Evolutionary conservation across 2,329 filamentous ascomycete species (phyloP), one percentile per base, ranked within the genome.

Genomic region (Cercospora janseana): DNA sequence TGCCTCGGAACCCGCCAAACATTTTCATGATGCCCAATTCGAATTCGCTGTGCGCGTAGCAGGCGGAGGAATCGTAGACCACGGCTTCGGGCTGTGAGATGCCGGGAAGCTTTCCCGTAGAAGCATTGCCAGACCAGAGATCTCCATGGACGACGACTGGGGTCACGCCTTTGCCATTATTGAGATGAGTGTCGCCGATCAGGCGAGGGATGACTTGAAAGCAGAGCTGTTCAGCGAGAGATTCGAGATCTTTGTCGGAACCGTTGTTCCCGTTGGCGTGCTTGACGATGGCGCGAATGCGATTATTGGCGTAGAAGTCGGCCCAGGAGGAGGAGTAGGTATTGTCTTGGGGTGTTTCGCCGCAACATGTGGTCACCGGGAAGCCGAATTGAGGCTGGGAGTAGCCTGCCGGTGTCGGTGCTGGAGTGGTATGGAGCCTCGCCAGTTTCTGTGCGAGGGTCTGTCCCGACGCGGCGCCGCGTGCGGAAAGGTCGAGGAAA

Each of bases 21-120:
- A 96, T 95, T 44, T 79, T 81, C 90, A 96, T 96, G 59, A 95
- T 95, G 0, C 92, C 92, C 45, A 95, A 73, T 60, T 96, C 92
- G 68, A 85, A 96, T 73, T 97, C 92, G 1, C 79, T 86, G 66
- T 96, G 91, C 1, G 85, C 88, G 64, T 94, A 96, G 56, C 86
- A 87, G 32, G 82, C 79, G 2, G 85, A 86, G 12, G 90, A 83
- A 65, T 96, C 92, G 64, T 83, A 96, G 1, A 95, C 81, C 1
- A 95, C 81, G 57, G 90, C 85, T 58, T 91, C 87, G 0, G 76
- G 70, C 1, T 73, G 76, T 0, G 76, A 75, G 29, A 70, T 70
- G 0, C 72, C 70, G 3, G 74, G 74, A 45, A 95, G 84, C 32
- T 74, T 75, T 0, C 86, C 90, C 3, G 74, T 69, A 8, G 82